Base-by-base conservation (phyloP, 352 stramenopile species). In the Phytophthora rubi region DNA sequence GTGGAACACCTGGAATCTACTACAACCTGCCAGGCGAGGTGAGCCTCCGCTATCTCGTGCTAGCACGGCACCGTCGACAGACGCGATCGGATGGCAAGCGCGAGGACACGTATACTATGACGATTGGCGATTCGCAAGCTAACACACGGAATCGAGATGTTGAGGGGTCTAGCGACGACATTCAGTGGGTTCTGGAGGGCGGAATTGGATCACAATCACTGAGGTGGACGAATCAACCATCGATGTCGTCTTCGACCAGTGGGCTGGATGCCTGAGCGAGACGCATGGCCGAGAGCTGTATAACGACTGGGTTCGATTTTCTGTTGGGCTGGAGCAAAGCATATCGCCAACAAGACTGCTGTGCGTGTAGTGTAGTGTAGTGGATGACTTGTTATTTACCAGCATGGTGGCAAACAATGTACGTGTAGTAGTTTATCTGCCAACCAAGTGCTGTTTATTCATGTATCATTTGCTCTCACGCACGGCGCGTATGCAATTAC, bases 221-320 rank as follows among this genome's bases (percentile, higher is more conserved):
- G 59, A 70, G 42, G 59, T 76, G 33, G 64, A 71, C 9, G 39
- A 65, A 23, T 53, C 52, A 0, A 57, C 45, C 10, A 53, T 70
- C n/a, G 63, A 75, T 16, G 54, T 76, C 6, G 47, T 64, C 44
- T 79, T 71, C 59, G 59, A 79, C 28, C 72, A 79, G 26, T 74
- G 55, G 35, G 52, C 68, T 30, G 57, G 32, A 35, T 81, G 68
- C 28, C 23, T 77, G 9, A 88, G 42, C 53, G 65, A 77, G 37
- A 62, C 71, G 30, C 73, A 81, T 35, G 75, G 72, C 30, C 71
- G 68, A 51, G 76, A 79, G 18, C 37, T 85, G 23, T 77, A 82
- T 68, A 68, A 81, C 44, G 75, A 84, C 33, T 82, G 70, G 35
- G 63, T 70, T 53, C 66, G 57, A 39, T 80, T 87, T 28, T 66